A percentile compares a stretch with the other conserved stretches of the same genome.
Conservation (phyloP, 2,329 filamentous ascomycete species). For the Calonectria hongkongensis region DNA sequence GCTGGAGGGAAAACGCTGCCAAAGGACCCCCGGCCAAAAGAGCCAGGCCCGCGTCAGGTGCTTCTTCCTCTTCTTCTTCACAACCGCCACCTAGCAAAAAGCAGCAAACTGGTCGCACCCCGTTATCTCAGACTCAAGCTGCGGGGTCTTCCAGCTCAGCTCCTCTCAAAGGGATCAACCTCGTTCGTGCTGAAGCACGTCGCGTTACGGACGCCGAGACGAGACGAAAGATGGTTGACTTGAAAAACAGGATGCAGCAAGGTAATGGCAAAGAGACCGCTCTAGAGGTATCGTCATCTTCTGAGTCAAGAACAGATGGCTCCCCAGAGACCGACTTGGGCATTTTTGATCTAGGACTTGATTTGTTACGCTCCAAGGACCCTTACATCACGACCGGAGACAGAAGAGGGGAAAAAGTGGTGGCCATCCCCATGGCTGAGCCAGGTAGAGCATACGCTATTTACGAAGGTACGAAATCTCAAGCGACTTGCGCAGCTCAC, state of each 20-base stretch:
- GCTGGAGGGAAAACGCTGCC: not conserved
- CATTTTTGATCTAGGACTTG: not conserved
- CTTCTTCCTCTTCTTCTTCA: constrained; percentile 1
- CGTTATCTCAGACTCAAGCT: not conserved
- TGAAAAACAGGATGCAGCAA: constrained; percentile 18
- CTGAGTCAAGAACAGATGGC: not conserved
- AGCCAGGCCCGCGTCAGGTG: not conserved
- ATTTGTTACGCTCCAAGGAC: not conserved
- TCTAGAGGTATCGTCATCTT: not conserved
- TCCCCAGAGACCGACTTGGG: not conserved
- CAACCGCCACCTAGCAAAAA: constrained; percentile 18
- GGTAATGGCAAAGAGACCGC: not conserved
- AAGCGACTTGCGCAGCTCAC: not conserved
- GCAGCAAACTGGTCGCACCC: not conserved
- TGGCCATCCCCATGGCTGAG: constrained; percentile 46
- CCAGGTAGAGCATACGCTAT: constrained; percentile 41
- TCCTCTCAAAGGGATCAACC: constrained; percentile 4
- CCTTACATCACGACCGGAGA: constrained; percentile 15
- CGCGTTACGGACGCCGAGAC: constrained; percentile 51
- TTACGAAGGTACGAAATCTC: constrained; percentile 42
- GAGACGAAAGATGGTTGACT: constrained; percentile 35
- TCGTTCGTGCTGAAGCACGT: constrained; percentile 36
- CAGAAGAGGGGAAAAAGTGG: constrained; percentile 30
- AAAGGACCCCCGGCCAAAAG: not conserved
- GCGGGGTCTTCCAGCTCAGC: not conserved